Base-by-base conservation (phyloP, 1,284 basidiomycete genomes). In the Ganoderma lucidum region DNA sequence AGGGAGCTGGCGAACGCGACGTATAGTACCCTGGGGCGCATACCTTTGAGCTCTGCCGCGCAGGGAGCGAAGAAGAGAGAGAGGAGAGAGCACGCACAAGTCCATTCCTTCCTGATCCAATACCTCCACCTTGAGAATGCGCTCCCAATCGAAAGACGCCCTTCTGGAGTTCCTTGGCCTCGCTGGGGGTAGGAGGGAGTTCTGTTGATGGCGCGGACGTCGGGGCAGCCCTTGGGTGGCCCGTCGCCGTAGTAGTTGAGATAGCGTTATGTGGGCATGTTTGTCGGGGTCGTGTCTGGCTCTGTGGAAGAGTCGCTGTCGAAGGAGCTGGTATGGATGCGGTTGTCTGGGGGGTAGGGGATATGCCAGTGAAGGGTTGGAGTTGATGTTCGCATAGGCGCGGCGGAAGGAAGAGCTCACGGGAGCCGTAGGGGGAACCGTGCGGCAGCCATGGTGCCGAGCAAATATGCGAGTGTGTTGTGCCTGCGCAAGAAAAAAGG, bases 21-120 rank as follows among this genome's bases (percentile, higher is more conserved):
- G 55, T 73, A 73, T 73, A 73, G 70, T 70, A 70, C 69, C 67
- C 65, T 68, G 59, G 1, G 53, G 28, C 53, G n/a, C 62, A 28
- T 68, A 42, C 32, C 56, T 10, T 6, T 23, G 70, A 59, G 63
- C 62, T 30, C 5, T 59, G 10, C 3, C 55, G 19, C 23, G 58
- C 35, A 35, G 23, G 23, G 23, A 23, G 1, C 12, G 30, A 5
- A 28, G 15, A 19, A 37, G 60, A n/a, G 37, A 45, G 51, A 19
- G 14, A 15, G 53, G 23, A 3, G 45, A 19, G 14, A 15, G 53
- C 6, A 84, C 86, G 79, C 75, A 87, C 86, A 83, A 67, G 81
- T 69, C 86, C 85, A 87, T 70, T 86, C 83, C 70, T 78, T 81
- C 67, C 86, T 77, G 28, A 87, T 71, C 87, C 87, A 88, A 73